Evolutionary conservation across 768 basidiomycete species (phyloP).

Genomic region (Pulveroboletus frians): DNA sequence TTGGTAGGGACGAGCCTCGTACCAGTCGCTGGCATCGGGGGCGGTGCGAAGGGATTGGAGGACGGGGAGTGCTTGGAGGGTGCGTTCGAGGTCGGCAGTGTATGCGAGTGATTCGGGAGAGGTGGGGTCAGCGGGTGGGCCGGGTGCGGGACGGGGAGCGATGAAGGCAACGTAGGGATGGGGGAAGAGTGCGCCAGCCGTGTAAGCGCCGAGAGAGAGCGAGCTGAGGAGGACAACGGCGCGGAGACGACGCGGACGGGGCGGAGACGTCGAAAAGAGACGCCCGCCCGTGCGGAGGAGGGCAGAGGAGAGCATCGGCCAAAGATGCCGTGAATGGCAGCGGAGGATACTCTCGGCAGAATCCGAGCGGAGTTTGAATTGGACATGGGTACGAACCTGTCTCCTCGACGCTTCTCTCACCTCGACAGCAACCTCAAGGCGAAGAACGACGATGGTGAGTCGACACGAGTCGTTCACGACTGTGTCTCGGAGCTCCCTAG

Average conservation of each 20-base stretch:
- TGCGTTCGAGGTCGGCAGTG: conserved; percentile 56
- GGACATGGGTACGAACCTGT: too few species aligned
- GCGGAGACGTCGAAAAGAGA: conserved; percentile 14
- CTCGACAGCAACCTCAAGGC: conserved; percentile 35
- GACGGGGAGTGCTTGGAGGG: conserved; percentile 59
- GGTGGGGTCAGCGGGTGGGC: conserved; percentile 50
- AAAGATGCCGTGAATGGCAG: too few species aligned
- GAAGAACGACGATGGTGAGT: conserved; percentile 50
- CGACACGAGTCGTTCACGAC: conserved; percentile 9
- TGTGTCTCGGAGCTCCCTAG: conserved; percentile 37
- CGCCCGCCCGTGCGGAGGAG: too few species aligned
- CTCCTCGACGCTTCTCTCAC: too few species aligned
- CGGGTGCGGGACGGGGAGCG: conserved; percentile 72
- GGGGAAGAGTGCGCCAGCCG: conserved; percentile 63
- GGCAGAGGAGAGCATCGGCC: conserved; percentile 1
- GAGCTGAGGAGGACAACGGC: conserved; percentile 19
- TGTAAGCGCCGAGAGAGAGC: conserved; percentile 34
- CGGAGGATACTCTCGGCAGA: conserved; percentile 2
- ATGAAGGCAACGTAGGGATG: conserved; percentile 61
- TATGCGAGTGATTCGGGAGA: conserved; percentile 56
- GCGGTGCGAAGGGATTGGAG: conserved; percentile 48
- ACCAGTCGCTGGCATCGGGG: conserved; percentile 58
- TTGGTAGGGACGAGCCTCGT: conserved; percentile 71
- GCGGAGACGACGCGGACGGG: conserved; percentile 8
- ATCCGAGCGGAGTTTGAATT: conserved; percentile 22